Base-by-base conservation (phyloP, 495 filamentous ascomycete species). In the Penicillium salamii region DNA sequence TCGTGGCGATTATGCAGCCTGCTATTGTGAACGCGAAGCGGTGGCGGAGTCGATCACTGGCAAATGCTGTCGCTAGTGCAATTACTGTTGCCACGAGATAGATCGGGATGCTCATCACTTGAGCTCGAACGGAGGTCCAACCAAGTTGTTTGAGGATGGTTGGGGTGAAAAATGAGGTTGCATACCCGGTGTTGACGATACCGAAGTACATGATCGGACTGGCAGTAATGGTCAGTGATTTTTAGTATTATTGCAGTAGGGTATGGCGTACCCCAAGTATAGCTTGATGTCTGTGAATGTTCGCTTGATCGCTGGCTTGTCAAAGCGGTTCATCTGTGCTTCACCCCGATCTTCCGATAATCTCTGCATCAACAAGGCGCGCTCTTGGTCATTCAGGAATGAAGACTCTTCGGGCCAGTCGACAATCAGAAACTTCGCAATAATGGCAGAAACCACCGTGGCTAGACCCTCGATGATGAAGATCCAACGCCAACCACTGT, bases 381-480 rank as follows among this genome's bases (percentile, higher is more conserved):
- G 70, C 46, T 84, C 82, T 2, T 69, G 53, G 0, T 60, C 50
- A 7, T 54, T 74, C 3, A 86, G 62, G 53, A 81, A 85, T 2
- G 52, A 68, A 7, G 76, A 67, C 2, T 58, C 59, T 33, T 77
- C 74, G 0, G 83, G 83, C 71, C 74, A 82, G 57, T 85, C 81
- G 8, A 76, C 73, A 7, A 85, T 75, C 18, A 82, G 29, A 41
- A 78, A 81, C 14, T 72, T 72, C 28, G 77, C 62, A n/a, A 61
- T 35, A 12, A 73, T 44, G 5, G 77, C 77, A 7, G 80, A 29
- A 20, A 64, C 51, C 2, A 75, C 62, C 0, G 84, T 85, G 17
- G 69, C 57, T 4, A 76, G 57, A 8, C 82, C 83, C 66, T 88
- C 85, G 38, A 87, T 66, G 50, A 87, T 84, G 59, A 86, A 87